Conservation (phyloP, 305 asterid species). For the Ruellia speciosa region DNA sequence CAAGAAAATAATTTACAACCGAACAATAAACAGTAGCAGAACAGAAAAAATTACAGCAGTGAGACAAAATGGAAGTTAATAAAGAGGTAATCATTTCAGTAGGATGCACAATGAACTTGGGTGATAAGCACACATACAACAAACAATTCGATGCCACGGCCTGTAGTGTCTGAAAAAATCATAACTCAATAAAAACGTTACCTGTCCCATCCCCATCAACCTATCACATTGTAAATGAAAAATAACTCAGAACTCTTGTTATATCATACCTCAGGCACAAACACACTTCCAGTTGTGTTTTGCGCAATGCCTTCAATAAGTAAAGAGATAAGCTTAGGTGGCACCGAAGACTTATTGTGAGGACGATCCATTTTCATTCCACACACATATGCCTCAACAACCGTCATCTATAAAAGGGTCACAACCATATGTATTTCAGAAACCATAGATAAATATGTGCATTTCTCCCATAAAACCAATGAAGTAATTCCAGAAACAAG, state of each 20-base stretch:
- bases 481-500: slow-evolving; percentile 13
- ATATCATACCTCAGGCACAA: slow-evolving; percentile 68
- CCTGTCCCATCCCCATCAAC: background rate
- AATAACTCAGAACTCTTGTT: slow-evolving; percentile 1
- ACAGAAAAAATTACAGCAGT: too few relatives aligned
- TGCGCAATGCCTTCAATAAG: slow-evolving; percentile 80
- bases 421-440: slow-evolving; percentile 8
- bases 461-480: slow-evolving; percentile 12
- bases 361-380: slow-evolving; percentile 55
- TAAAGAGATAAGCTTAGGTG: slow-evolving; percentile 43
- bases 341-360: slow-evolving; percentile 47
- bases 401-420: slow-evolving; percentile 60
- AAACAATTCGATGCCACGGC: too few relatives aligned
- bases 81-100: too few relatives aligned
- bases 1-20: too few relatives aligned
- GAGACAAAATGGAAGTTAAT: too few relatives aligned
- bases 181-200: too few relatives aligned
- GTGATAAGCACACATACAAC: too few relatives aligned
- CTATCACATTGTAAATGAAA: slow-evolving; percentile 11
- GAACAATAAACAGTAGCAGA: too few relatives aligned
- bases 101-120: too few relatives aligned
- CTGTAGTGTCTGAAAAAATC: too few relatives aligned
- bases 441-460: slow-evolving; percentile 10
- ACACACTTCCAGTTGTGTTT: slow-evolving; percentile 87
- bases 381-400: slow-evolving; percentile 62